Evolutionary conservation across 202 grass and related monocot species (phyloP).

Genomic region (Setaria viridis): DNA sequence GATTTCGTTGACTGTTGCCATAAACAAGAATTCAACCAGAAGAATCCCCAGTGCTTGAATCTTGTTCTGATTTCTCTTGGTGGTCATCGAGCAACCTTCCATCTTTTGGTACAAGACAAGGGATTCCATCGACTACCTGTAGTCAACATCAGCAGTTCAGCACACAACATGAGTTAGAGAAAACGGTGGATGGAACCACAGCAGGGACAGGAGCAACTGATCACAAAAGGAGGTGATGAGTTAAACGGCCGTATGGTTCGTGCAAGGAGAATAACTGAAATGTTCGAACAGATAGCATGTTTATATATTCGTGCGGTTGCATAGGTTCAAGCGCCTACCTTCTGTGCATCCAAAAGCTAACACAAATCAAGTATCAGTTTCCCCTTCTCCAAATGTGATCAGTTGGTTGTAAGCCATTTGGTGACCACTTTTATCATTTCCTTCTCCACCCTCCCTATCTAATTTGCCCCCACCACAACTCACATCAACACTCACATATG

Average conservation of each 20-base stretch:
- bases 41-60: conserved; percentile 31
- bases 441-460: background rate
- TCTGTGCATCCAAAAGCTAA: background rate
- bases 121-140: conserved; percentile 77
- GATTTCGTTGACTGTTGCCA: background rate
- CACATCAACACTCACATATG: background rate
- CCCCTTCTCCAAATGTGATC: conserved; percentile 2
- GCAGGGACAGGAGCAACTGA: background rate
- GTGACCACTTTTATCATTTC: conserved; percentile 20
- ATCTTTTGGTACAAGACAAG: conserved; percentile 73
- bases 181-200: conserved; percentile 5
- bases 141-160: background rate
- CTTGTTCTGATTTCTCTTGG: conserved; percentile 48
- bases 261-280: background rate
- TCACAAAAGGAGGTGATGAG: background rate
- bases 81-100: conserved; percentile 67
- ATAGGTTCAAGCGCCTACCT: background rate
- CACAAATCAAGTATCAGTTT: background rate
- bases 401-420: conserved; percentile 22
- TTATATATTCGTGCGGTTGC: background rate
- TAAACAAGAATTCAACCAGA: background rate
- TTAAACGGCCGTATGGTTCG: background rate
- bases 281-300: background rate
- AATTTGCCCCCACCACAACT: background rate
- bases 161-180: conserved; percentile 7